Base-by-base conservation (phyloP, 495 filamentous ascomycete species). In the Aspergillus bertholletiae region DNA sequence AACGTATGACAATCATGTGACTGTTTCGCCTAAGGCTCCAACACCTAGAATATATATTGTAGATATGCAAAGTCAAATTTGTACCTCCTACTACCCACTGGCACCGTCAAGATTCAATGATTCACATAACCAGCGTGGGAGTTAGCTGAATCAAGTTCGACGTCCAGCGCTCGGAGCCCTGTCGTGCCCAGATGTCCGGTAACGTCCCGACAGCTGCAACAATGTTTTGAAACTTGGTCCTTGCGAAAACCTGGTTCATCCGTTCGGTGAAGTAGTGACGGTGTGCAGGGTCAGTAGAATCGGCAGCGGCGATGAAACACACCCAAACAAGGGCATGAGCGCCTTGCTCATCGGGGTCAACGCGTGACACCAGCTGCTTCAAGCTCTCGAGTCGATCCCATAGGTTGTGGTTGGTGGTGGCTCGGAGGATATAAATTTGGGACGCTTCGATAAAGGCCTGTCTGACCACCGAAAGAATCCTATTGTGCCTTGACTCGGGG, bases 251-350 rank as follows among this genome's bases (percentile, higher is more conserved):
- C 5, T 22, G 20, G 4, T 53, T 49, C 56, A 65, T 55, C 4
- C 59, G 45, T 24, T 58, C 41, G 5, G 49, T 27, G 27, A 62
- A 65, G 20, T 62, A 65, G 2, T 9, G 18, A 11, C 59, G 59
- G 34, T 65, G 56, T 8, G 46, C 54, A 0, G 59, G 54, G 18
- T 65, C 62, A 4, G 43, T 56, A 37, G 55, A 59, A 45, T 64
- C 62, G 8, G 62, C 62, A 0, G 62, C 58, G 12, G 52, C 58
- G 12, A 64, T 61, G 17, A 64, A 64, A 45, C 62, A 64, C 8
- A 61, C 53, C 62, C 62, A 64, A 1, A 64, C 62, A 2, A 64
- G 47, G n/a, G 53, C 55, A 52, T 64, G 62, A 8, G 62, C 56
- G 9, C 62, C 62, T 11, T 40, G 34, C 49, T 59, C 58, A 1